Evolutionary conservation across 176 grass and related monocot species (phyloP).

Genomic region (barley (Hordeum vulgare)): MorexV3_pseudomolecules_assembly NC_058524.1:164748680-164749179

Average conservation of each 20-base stretch:
- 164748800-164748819: conserved; percentile 70
- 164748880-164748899: conserved; percentile 59
- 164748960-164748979: conserved; percentile 78
- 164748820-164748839: conserved; percentile 51
- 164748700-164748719: conserved; percentile 85
- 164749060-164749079: neutral
- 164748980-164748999: conserved; percentile 67
- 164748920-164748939: conserved; percentile 92
- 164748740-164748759: conserved; percentile 58
- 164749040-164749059: neutral
- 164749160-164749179: neutral
- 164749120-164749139: neutral
- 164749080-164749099: conserved; percentile 7
- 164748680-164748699: conserved; percentile 94
- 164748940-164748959: conserved; percentile 96
- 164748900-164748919: conserved; percentile 98
- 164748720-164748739: conserved; percentile 89
- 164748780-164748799: conserved; percentile 73
- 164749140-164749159: neutral
- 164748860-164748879: conserved; percentile 48
- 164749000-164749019: conserved; percentile 2
- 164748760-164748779: conserved; percentile 47
- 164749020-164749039: neutral
- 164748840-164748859: conserved; percentile 56
- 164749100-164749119: neutral